phyloP scores from a whole-genome alignment of 805 yeast species.

The Candida mattraensis region DNA sequence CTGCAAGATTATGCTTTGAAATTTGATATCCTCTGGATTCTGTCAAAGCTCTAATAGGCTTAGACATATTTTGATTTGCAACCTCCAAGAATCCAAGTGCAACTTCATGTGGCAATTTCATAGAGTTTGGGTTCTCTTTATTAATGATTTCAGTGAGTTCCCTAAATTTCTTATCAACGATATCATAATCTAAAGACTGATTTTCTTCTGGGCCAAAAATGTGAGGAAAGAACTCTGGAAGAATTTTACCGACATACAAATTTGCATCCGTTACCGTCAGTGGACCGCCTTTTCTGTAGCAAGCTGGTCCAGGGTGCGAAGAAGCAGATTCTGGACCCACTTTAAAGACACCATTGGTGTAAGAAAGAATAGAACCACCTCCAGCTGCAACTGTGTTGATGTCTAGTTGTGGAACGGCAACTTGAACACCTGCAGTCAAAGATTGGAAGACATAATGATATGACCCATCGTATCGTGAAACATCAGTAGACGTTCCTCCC shows the following conservation, averaged over 20 bases:
- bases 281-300: slow-evolving; percentile 10
- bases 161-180: slow-evolving; percentile 7
- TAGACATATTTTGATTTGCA: slow-evolving; percentile 81
- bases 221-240: slow-evolving; percentile 8
- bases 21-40: slow-evolving; percentile 75
- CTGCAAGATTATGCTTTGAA: slow-evolving; percentile 64
- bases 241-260: slow-evolving; percentile 6
- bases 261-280: slow-evolving; percentile 12
- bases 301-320: slow-evolving; percentile 11
- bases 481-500: slow-evolving; percentile 42
- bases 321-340: slow-evolving; percentile 12
- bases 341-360: slow-evolving; percentile 6
- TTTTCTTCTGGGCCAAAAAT: slow-evolving; percentile 9
- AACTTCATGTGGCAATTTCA: slow-evolving; percentile 59
- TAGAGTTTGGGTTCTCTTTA: slow-evolving; percentile 30
- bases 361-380: slow-evolving; percentile 9
- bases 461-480: slow-evolving; percentile 34
- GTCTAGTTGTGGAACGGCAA: slow-evolving; percentile 37
- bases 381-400: slow-evolving; percentile 20
- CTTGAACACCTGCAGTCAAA: slow-evolving; percentile 34
- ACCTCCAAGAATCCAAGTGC: slow-evolving; percentile 78
- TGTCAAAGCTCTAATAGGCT: slow-evolving; percentile 76
- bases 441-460: slow-evolving; percentile 33
- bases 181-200: slow-evolving; percentile 6
- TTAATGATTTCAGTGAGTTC: slow-evolving; percentile 57